Conservation (phyloP, 306 rosid genomes). For the Comarum palustre region DNA sequence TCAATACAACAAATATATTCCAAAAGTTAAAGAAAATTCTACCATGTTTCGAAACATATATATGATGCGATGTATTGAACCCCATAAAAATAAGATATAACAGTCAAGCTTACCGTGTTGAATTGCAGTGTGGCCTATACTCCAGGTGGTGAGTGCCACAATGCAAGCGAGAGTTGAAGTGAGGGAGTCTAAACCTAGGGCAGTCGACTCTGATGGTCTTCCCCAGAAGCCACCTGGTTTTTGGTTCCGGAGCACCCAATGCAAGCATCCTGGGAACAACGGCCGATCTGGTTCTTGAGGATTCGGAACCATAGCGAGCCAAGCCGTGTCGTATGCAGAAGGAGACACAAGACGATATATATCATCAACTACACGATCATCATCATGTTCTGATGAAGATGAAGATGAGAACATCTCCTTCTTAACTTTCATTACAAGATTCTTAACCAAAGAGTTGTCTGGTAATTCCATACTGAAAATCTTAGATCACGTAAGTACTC, state of each 20-base stretch:
- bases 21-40: neutral
- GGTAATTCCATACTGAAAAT: neutral
- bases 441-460: neutral
- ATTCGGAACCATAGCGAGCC: slow-evolving; percentile 22
- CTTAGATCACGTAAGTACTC: neutral
- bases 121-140: slow-evolving; percentile 11
- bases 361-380: neutral
- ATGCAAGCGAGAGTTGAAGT: slow-evolving; percentile 25
- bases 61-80: no score
- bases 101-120: neutral
- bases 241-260: slow-evolving; percentile 21
- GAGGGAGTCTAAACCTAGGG: slow-evolving; percentile 3
- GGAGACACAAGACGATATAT: neutral
- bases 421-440: slow-evolving; percentile 1
- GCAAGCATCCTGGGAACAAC: slow-evolving; percentile 17
- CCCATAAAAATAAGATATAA: neutral
- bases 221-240: slow-evolving; percentile 12
- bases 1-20: no score
- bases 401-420: slow-evolving; percentile 2
- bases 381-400: neutral
- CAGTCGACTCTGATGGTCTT: neutral
- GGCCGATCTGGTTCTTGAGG: slow-evolving; percentile 4
- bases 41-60: neutral
- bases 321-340: slow-evolving; percentile 24
- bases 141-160: slow-evolving; percentile 20